Conservation (phyloP, 805 yeast species). For the Pichia deserticola region DNA sequence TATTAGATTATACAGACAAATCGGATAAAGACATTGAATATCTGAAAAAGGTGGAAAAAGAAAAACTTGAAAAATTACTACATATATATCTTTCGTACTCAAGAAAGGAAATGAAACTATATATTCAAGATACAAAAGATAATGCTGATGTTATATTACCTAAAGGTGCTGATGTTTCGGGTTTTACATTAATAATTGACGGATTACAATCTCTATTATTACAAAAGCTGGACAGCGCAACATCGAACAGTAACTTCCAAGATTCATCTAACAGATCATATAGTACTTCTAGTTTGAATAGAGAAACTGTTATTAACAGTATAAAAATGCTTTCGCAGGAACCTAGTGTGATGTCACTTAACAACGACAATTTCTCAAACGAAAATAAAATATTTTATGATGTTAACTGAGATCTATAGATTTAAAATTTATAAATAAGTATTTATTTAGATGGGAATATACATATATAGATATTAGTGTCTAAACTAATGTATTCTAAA, state of each 20-base stretch:
- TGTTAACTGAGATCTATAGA: constrained; percentile 10
- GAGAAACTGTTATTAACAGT: constrained; percentile 8
- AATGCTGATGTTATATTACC: constrained; percentile 72
- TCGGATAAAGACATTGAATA: neutral
- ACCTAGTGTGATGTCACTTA: constrained; percentile 23
- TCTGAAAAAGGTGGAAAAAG: constrained; percentile 5
- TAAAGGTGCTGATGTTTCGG: constrained; percentile 54
- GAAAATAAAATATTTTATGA: constrained; percentile 24
- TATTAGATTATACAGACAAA: neutral
- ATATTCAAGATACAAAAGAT: constrained; percentile 60
- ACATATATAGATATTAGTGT: too few species aligned
- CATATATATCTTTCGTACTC: constrained; percentile 46
- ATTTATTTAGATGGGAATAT: too few species aligned
- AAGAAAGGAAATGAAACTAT: constrained; percentile 60
- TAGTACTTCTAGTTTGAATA: constrained; percentile 5
- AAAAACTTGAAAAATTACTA: constrained; percentile 30
- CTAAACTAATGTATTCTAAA: too few species aligned
- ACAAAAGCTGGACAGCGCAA: constrained; percentile 6
- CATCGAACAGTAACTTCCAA: neutral
- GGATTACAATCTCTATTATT: constrained; percentile 42
- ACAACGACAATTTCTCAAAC: constrained; percentile 22
- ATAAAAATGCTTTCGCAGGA: constrained; percentile 12
- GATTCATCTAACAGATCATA: neutral
- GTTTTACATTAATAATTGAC: constrained; percentile 53
- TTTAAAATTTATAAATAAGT: too few species aligned